Base-by-base conservation (phyloP, 2,329 filamentous ascomycete species). In the Fulvia fulva region DNA sequence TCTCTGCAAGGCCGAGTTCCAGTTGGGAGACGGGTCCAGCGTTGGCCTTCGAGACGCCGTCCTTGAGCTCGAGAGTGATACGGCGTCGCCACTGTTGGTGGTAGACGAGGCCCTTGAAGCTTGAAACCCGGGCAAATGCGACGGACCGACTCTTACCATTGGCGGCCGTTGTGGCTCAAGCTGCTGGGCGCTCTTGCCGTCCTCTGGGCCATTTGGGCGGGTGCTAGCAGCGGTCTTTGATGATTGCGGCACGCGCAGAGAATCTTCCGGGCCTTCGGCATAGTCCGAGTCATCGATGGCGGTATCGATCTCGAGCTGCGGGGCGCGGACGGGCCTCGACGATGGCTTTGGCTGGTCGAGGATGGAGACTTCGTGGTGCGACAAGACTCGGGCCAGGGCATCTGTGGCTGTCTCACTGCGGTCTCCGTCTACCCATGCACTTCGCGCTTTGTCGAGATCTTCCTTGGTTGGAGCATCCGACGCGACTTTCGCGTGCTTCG, bases 41-140 rank as follows among this genome's bases (percentile, higher is more conserved):
- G 34, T 37, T 46, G 59, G 57, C 23, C 57, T 58, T n/a, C 50
- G 52, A 2, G 22, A 32, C 3, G 56, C 58, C 28, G 59, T 58
- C 41, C 57, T 63, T 23, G 56, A 69, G 60, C 65, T 67, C 14
- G 64, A 60, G 30, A 60, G 54, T 12, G 71, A 72, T 19, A 53
- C 58, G 4, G 62, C 55, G 30, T 71, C 69, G 43, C 61, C 67
- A 16, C 75, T 76, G 62, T 79, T 77, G 8, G 75, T 77, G 12
- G 65, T 69, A 5, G 78, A 80, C 2, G 77, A 78, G 2, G 77
- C 70, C 52, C 76, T 67, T 8, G 78, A 80, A 25, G 74, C 70
- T n/a, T 75, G 71, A 56, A 74, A 79, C 11, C 76, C 77, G 3
- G 78, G 78, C n/a, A 80, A 65, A 63, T 80, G 78, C 22, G 78